A percentile compares a stretch with the other conserved stretches of the same genome.
These are phyloP conservation scores for Datura wrightii DNA, from an alignment of 257 asterid species.

Conservation along the genomic window DNA sequence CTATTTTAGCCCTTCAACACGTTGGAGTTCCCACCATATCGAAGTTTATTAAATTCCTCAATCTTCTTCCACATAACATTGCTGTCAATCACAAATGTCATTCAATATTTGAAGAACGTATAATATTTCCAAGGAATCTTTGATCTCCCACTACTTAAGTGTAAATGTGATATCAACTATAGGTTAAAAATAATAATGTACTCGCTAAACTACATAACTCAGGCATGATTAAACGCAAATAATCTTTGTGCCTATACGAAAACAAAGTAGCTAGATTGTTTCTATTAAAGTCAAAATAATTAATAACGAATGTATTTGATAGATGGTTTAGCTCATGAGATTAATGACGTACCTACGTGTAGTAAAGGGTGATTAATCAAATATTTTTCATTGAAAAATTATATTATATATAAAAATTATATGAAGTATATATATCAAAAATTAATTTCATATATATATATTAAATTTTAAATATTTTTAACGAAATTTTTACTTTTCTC, in stretches of 20 bases:
- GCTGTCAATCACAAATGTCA: constrained; percentile 23
- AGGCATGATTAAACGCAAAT: constrained; percentile 2
- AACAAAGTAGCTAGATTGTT: neutral
- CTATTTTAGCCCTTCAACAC: neutral
- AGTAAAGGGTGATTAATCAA: no score
- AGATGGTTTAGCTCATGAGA: neutral
- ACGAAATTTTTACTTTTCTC: no score
- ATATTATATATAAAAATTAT: no score
- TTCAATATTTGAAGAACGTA: neutral
- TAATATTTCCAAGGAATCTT: neutral
- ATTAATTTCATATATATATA: no score
- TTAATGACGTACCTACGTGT: no score
- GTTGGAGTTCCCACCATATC: constrained; percentile 21
- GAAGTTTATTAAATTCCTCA: neutral
- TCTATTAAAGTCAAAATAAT: neutral
- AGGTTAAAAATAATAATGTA: neutral
- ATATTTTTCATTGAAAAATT: no score
- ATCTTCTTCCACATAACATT: neutral
- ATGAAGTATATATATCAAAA: no score
- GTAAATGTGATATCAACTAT: neutral
- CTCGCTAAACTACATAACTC: neutral
- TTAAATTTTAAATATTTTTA: no score
- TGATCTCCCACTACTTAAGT: neutral
- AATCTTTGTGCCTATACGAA: no score
- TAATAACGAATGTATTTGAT: neutral